phyloP scores from a whole-genome alignment of 805 yeast species.

The Metschnikowia corniflorae region DNA sequence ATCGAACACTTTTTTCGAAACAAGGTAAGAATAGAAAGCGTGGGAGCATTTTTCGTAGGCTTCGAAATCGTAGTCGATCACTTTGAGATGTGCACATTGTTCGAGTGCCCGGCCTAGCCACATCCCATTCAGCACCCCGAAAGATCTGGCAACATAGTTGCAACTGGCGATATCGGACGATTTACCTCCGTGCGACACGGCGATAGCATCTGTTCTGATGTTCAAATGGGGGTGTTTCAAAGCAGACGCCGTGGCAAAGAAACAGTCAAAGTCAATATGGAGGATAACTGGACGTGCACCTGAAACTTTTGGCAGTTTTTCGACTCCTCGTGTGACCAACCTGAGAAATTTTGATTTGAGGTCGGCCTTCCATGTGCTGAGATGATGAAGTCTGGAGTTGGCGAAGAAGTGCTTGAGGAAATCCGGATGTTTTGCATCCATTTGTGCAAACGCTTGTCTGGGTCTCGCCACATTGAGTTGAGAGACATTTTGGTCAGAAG shows the following conservation, averaged over 20 bases:
- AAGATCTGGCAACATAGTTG: constrained; percentile 79
- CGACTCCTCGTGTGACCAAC: constrained; percentile 31
- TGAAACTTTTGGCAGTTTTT: constrained; percentile 3
- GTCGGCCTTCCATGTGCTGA: constrained; percentile 82
- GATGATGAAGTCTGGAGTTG: constrained; percentile 81
- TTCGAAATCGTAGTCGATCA: constrained; percentile 70
- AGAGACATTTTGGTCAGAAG: constrained; percentile 1
- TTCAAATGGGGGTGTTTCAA: constrained; percentile 52
- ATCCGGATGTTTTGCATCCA: constrained; percentile 72
- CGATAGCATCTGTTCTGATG: constrained; percentile 50
- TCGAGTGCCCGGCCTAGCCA: constrained; percentile 70
- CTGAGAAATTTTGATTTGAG: constrained; percentile 58
- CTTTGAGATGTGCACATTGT: constrained; percentile 62
- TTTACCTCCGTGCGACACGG: constrained; percentile 57
- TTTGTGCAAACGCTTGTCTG: constrained; percentile 14
- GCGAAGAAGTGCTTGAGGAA: constrained; percentile 70
- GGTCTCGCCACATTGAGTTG: constrained; percentile 13
- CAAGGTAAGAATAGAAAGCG: constrained; percentile 57
- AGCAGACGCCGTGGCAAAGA: constrained; percentile 84
- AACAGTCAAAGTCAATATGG: constrained; percentile 92
- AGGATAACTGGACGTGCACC: constrained; percentile 39
- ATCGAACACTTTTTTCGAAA: constrained; percentile 42
- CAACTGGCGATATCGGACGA: constrained; percentile 87
- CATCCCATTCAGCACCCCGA: constrained; percentile 84
- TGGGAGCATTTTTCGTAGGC: constrained; percentile 66